Base-by-base conservation (phyloP, 495 filamentous ascomycete genomes). In the Penicillium chermesinum region DNA sequence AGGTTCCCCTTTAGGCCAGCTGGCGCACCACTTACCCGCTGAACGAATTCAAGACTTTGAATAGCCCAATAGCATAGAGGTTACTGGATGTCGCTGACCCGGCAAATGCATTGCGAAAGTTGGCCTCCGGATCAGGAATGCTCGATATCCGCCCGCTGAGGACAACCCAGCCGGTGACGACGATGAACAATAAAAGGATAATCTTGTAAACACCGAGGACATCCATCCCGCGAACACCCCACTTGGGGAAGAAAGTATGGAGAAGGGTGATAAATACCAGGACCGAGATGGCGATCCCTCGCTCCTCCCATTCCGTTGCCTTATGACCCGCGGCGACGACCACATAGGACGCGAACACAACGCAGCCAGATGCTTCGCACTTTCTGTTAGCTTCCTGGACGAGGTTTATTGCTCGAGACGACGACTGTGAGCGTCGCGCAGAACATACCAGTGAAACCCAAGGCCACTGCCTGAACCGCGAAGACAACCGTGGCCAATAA, bases 31-130 rank as follows among this genome's bases (percentile, higher is more conserved):
- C 55, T 22, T 49, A 55, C 61, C 83, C 85, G 1, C 81, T 68
- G 52, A 82, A 88, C 0, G 84, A 81, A 47, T 85, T 85, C 34
- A 81, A 75, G 0, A 88, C 77, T 53, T 86, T 86, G 67, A 86
- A 86, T 2, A 88, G 55, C 0, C 81, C 77, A 4, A 78, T 79
- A 14, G 79, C 62, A 36, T 67, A 71, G n/a, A 55, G 44, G 30
- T 55, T 58, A n/a, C 60, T 62, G 3, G 71, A 67, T 5, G 52
- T 50, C 12, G 55, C 52, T 6, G 70, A 69, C 7, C 65, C 62
- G 1, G 49, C 56, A 45, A 70, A 70, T 0, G 67, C 42, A 32
- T 64, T 43, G 12, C 49, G 35, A 32, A 71, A 63, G 40, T 54
- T 65, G n/a, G 58, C 52, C 18, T 64, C 49, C 0, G 68, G 69